A percentile compares a stretch with the other conserved stretches of the same genome.
phyloP scores from a whole-genome alignment of 768 basidiomycete species.

The Lepiota brunneoincarnata region DNA sequence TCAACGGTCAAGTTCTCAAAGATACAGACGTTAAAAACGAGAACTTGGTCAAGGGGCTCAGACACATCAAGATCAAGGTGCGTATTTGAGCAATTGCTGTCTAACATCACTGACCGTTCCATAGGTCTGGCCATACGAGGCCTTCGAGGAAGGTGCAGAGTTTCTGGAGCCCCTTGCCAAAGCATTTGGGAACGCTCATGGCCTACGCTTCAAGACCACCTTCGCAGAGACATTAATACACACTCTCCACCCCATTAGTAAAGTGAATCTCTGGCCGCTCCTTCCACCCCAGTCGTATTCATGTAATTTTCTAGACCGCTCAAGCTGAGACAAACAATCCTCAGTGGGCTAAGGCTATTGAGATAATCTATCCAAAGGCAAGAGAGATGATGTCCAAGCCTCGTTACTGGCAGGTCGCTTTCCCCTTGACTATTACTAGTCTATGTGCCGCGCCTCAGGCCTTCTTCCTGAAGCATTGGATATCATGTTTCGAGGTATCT shows the following conservation, averaged over 20 bases:
- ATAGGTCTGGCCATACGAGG: constrained; percentile 91
- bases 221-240: constrained; percentile 82
- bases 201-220: constrained; percentile 74
- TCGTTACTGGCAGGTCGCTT: constrained; percentile 86
- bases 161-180: constrained; percentile 84
- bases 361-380: constrained; percentile 78
- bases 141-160: constrained; percentile 91
- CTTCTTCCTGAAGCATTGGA: constrained; percentile 84
- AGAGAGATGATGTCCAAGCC: constrained; percentile 85
- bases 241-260: constrained; percentile 83
- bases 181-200: constrained; percentile 82
- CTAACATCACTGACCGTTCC: constrained; percentile 4
- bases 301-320: constrained; percentile 56
- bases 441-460: constrained; percentile 87
- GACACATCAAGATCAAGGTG: constrained; percentile 81
- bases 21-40: constrained; percentile 83
- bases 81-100: background rate
- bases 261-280: constrained; percentile 43
- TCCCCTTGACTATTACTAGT: constrained; percentile 78
- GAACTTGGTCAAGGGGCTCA: constrained; percentile 78
- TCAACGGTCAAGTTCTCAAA: constrained; percentile 73
- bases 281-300: background rate
- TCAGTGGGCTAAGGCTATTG: constrained; percentile 90
- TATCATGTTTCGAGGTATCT: constrained; percentile 65
- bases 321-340: constrained; percentile 97